Conservation (phyloP, 768 basidiomycete species). For the Leccinum variicolor region DNA sequence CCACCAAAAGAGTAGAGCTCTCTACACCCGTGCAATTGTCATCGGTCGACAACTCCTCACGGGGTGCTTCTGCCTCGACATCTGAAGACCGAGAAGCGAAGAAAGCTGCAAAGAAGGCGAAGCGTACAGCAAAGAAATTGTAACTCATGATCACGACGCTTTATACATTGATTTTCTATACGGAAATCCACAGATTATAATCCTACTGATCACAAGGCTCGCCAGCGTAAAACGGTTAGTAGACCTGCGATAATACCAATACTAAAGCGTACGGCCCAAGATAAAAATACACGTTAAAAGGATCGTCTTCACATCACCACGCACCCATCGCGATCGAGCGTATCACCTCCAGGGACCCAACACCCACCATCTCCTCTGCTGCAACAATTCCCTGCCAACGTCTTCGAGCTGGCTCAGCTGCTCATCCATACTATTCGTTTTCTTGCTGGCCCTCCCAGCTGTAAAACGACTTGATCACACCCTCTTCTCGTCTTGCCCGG, state of each 20-base stretch:
- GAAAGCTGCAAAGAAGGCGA: slow-evolving; percentile 33
- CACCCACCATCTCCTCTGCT: slow-evolving; percentile 35
- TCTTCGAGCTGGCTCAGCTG: slow-evolving; percentile 30
- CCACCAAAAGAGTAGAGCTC: slow-evolving; percentile 11
- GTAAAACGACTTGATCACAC: slow-evolving; percentile 85
- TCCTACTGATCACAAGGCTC: slow-evolving; percentile 8
- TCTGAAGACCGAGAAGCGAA: slow-evolving; percentile 23
- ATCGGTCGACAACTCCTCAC: slow-evolving; percentile 7
- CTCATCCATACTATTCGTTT: slow-evolving; percentile 36
- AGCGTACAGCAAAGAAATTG: slow-evolving; percentile 31
- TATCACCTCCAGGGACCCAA: slow-evolving; percentile 48
- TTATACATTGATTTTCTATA: slow-evolving; percentile 16
- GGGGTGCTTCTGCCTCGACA: slow-evolving; percentile 19
- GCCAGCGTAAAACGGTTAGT: slow-evolving; percentile 16
- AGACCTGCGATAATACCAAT: slow-evolving; percentile 8
- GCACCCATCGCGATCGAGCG: slow-evolving; percentile 59
- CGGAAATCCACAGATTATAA: slow-evolving; percentile 11
- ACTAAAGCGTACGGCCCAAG: slow-evolving; percentile 29
- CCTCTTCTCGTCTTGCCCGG: slow-evolving; percentile 60
- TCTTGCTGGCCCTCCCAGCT: slow-evolving; percentile 61
- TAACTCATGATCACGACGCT: slow-evolving; percentile 1
- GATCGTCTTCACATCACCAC: slow-evolving; percentile 19
- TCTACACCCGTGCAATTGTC: background rate
- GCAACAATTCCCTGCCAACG: slow-evolving; percentile 17
- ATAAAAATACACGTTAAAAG: slow-evolving; percentile 25